Evolutionary conservation across 495 filamentous ascomycete genomes (phyloP).

Genomic region (Gamarada debralockiae): DNA sequence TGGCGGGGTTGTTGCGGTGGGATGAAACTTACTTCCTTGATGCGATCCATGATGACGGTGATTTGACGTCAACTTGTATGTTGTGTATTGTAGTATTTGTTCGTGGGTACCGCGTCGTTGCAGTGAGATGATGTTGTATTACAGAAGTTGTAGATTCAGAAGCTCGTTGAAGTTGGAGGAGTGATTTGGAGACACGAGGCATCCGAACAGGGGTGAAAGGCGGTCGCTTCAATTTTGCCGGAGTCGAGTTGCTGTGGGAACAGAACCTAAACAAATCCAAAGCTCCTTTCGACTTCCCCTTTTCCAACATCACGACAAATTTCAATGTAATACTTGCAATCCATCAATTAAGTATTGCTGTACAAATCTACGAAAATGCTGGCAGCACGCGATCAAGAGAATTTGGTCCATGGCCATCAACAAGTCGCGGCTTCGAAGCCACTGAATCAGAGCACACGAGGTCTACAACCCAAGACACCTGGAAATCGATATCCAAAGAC

Average conservation of each 20-base stretch:
- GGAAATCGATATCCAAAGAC: slow-evolving; percentile 75
- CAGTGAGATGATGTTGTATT: slow-evolving; percentile 1
- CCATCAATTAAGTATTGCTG: slow-evolving; percentile 6
- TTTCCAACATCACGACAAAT: slow-evolving; percentile 1
- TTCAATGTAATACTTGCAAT: slow-evolving; percentile 15
- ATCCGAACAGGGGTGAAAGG: neutral
- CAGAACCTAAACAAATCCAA: neutral
- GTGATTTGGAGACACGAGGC: neutral
- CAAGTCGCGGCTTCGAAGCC: slow-evolving; percentile 75
- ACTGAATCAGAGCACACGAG: slow-evolving; percentile 61
- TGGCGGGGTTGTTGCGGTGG: slow-evolving; percentile 25
- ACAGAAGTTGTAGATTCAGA: neutral
- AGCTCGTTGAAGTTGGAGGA: neutral
- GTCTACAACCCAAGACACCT: slow-evolving; percentile 72
- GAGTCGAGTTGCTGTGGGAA: slow-evolving; percentile 2
- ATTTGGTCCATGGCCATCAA: slow-evolving; percentile 71
- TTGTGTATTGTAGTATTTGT: neutral
- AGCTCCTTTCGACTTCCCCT: no score
- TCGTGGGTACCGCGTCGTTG: no score
- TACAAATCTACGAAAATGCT: slow-evolving; percentile 56
- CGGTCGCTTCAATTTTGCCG: neutral
- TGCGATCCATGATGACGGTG: slow-evolving; percentile 56
- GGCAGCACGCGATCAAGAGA: slow-evolving; percentile 86
- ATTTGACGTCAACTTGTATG: neutral
- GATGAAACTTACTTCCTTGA: slow-evolving; percentile 69